Evolutionary conservation across 176 grass and related monocot genomes (phyloP), one percentile per base, ranked within the genome.

Genomic region (Tillandsia leiboldiana): DNA sequence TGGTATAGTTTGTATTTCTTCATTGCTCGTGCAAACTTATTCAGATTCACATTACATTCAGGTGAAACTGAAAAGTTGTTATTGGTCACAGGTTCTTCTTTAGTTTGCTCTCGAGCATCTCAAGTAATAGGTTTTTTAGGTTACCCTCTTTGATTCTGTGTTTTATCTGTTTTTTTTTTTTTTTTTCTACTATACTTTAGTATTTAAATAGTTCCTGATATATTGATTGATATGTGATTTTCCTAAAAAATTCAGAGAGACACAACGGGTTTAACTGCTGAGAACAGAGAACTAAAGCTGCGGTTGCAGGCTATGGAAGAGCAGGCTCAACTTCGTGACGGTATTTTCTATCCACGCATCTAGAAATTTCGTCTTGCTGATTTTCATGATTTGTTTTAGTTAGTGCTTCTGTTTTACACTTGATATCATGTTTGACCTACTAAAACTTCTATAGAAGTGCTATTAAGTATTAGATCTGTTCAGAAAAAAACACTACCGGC

Each of bases 321-420:
- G 66, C 95, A 99, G 78, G 90, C 95, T 58, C 88, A 99, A 81
- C 95, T 99, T 76, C 82, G 90, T 82, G 90, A 99, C 78, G 95
- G 95, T 94, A 90, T 63, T 67, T 73, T 22, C 2, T 68, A 49
- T 11, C 69, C 65, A 83, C 82, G 11, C 26, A 67, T 14, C 15
- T 67, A 67, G 29, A 8, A 11, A 67, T 49, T 2, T 1, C 3
- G 18, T 22, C 13, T 22, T 67, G 11, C 24, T 18, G 64, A 67
- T 17, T 67, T 67, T 12, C 7, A 42, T 42, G 33, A 42, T 42
- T 42, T 6, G 33, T 42, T 5, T 7, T 4, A 3, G 0, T 12
- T 20, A 12, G 14, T 50, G 3, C 2, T 53, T 62, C 13, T 3
- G 10, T 77, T 77, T 57, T 63, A 13, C 8, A 49, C 49, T 54